phyloP scores from a whole-genome alignment of 2,329 filamentous ascomycete genomes.

The Trichoderma guizhouense region DNA sequence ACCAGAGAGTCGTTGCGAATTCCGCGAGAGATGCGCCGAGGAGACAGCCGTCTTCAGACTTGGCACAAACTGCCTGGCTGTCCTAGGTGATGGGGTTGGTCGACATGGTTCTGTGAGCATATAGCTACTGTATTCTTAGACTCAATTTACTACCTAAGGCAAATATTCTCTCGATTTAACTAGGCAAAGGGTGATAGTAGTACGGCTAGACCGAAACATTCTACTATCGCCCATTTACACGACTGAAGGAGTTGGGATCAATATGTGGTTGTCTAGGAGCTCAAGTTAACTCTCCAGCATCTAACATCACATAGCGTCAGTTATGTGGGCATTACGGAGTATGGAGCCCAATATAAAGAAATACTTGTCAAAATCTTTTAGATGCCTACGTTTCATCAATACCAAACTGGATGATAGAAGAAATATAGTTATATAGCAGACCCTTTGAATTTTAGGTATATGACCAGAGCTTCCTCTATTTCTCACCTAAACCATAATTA shows the following conservation, averaged over 20 bases:
- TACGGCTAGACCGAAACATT: neutral
- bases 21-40: neutral
- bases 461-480: neutral
- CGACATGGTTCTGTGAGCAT: neutral
- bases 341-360: neutral
- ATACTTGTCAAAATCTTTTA: neutral
- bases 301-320: neutral
- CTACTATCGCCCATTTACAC: neutral
- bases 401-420: too few species aligned
- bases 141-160: neutral
- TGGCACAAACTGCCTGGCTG: neutral
- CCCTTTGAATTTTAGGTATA: too few species aligned
- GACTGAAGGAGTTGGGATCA: neutral
- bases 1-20: neutral
- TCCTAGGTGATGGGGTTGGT: neutral
- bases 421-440: too few species aligned
- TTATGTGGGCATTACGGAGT: neutral
- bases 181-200: neutral
- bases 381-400: neutral
- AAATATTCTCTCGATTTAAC: neutral
- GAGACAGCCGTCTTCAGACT: neutral
- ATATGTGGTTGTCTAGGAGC: neutral
- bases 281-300: neutral
- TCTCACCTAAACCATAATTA: neutral
- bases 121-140: neutral